A percentile compares a stretch with the other conserved stretches of the same genome.
Conservation (phyloP, 78 protist species). For the Monocercomonoides exilis region DNA sequence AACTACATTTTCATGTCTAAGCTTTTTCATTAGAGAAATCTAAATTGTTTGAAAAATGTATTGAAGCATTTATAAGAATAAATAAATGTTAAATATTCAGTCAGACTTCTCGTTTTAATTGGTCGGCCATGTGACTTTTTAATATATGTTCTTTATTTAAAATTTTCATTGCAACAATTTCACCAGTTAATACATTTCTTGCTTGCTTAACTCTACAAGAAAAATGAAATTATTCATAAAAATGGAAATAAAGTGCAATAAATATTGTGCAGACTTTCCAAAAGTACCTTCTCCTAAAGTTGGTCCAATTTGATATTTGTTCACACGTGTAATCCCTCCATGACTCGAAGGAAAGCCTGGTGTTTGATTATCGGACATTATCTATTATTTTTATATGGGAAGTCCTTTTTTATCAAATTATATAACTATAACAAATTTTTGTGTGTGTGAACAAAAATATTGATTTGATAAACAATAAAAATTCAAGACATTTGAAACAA, state of each 20-base stretch:
- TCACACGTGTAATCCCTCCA: too few species aligned
- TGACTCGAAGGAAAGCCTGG: too few species aligned
- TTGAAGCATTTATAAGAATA: neutral
- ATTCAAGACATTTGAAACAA: too few species aligned
- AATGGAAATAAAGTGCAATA: neutral
- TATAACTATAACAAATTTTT: too few species aligned
- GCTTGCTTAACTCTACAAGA: constrained; percentile 27
- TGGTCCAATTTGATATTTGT: neutral
- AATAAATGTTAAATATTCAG: neutral
- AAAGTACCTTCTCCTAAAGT: constrained; percentile 44
- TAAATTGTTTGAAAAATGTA: neutral
- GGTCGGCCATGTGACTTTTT: constrained; percentile 27
- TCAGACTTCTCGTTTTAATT: constrained; percentile 30
- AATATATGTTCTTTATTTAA: constrained; percentile 23
- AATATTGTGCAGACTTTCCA: constrained; percentile 15
- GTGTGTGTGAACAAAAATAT: too few species aligned
- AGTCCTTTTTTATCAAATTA: too few species aligned
- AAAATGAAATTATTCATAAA: neutral
- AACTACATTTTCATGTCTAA: constrained; percentile 31
- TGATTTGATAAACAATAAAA: too few species aligned
- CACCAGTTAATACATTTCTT: neutral
- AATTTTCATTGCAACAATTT: constrained; percentile 39
- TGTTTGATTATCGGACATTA: too few species aligned
- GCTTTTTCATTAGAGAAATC: neutral
- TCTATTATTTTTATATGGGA: too few species aligned